Conservation (phyloP, 106 monocot species). For the Agapanthus africanus region DNA sequence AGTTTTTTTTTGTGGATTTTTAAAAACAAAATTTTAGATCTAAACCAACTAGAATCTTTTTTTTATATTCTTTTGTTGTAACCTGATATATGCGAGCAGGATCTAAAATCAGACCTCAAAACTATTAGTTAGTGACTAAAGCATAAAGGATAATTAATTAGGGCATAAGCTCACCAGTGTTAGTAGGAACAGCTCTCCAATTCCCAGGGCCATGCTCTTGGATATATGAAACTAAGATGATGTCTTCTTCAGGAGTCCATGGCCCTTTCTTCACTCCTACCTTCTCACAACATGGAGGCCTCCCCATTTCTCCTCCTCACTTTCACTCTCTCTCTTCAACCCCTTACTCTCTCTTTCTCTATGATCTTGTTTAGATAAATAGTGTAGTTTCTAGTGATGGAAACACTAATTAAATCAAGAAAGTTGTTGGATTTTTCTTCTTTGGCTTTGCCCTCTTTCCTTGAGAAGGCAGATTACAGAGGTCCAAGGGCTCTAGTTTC, state of each 20-base stretch:
- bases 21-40: not conserved
- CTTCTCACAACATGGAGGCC: conserved; percentile 64
- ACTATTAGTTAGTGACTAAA: not conserved
- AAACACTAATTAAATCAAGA: not conserved
- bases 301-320: conserved; percentile 32
- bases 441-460: not conserved
- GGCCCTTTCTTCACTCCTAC: conserved; percentile 67
- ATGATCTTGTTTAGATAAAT: not conserved
- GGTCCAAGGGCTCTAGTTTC: not conserved
- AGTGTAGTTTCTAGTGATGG: not conserved
- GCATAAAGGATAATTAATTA: not conserved
- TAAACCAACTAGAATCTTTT: not conserved
- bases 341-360: not conserved
- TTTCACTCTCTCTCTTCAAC: not conserved
- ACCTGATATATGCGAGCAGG: not conserved
- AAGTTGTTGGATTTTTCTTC: not conserved
- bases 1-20: not conserved
- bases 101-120: conserved; percentile 8
- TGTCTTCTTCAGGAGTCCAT: conserved; percentile 81
- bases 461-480: not conserved
- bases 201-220: conserved; percentile 64
- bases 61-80: not conserved
- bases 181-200: conserved; percentile 56
- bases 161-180: conserved; percentile 33
- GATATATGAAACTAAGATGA: conserved; percentile 57